Conservation (phyloP, 2,329 filamentous ascomycete genomes). For the Metarhizium guizhouense region DNA sequence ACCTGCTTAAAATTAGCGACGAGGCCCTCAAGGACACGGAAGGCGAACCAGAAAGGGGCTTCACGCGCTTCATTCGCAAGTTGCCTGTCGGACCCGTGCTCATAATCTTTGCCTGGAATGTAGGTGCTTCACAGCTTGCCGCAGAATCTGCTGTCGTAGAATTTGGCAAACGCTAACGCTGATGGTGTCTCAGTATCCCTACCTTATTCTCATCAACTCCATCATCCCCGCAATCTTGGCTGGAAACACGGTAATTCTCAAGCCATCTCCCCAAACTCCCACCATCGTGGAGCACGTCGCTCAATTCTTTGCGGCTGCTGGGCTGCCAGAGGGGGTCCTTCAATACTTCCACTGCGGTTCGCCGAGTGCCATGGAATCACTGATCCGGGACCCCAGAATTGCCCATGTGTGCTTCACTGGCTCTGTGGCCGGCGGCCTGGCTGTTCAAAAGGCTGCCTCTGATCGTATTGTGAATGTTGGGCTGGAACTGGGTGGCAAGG, state of each 20-base stretch:
- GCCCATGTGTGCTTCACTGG: slow-evolving; percentile 87
- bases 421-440: slow-evolving; percentile 78
- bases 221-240: slow-evolving; percentile 84
- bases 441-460: slow-evolving; percentile 75
- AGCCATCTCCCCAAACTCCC: slow-evolving; percentile 91
- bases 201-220: slow-evolving; percentile 87
- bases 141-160: background rate
- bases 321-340: slow-evolving; percentile 73
- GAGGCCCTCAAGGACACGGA: slow-evolving; percentile 72
- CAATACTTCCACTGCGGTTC: slow-evolving; percentile 91
- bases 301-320: slow-evolving; percentile 68
- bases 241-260: slow-evolving; percentile 86
- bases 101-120: slow-evolving; percentile 93
- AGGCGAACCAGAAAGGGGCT: slow-evolving; percentile 77
- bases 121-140: slow-evolving; percentile 34
- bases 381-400: slow-evolving; percentile 70
- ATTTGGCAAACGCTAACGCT: background rate
- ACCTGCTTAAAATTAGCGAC: slow-evolving; percentile 74
- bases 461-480: slow-evolving; percentile 80
- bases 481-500: slow-evolving; percentile 88
- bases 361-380: slow-evolving; percentile 62
- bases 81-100: slow-evolving; percentile 80
- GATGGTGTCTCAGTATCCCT: slow-evolving; percentile 63
- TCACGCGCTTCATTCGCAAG: slow-evolving; percentile 84
- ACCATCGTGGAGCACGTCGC: slow-evolving; percentile 81